phyloP scores from a whole-genome alignment of 2,329 filamentous ascomycete species.

The Alternaria atra region DNA sequence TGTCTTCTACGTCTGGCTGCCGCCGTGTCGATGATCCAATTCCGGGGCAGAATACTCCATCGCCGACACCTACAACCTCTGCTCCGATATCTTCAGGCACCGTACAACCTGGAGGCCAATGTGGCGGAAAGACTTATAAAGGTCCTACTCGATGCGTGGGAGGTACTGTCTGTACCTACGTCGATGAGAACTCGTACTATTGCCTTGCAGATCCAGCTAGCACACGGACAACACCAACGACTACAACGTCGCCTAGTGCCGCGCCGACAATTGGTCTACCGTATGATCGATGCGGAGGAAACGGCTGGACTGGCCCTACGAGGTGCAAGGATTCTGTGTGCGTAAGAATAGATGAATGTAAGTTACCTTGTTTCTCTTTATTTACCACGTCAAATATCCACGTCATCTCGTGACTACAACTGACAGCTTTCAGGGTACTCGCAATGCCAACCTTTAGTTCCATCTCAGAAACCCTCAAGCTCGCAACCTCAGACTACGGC shows the following conservation, averaged over 20 bases:
- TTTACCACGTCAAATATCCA: background rate
- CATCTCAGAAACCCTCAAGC: background rate
- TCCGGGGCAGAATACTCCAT: constrained; percentile 22
- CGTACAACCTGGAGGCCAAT: constrained; percentile 27
- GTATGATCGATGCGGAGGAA: constrained; percentile 28
- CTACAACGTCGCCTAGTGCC: constrained; percentile 6
- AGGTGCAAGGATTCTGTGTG: constrained; percentile 25
- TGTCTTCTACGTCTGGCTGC: constrained; percentile 59
- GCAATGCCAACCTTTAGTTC: constrained; percentile 17
- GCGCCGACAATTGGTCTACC: constrained; percentile 19
- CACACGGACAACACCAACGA: constrained; percentile 22
- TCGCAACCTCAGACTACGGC: constrained; percentile 5
- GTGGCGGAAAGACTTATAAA: constrained; percentile 19
- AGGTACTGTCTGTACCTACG: constrained; percentile 25
- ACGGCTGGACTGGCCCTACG: constrained; percentile 24
- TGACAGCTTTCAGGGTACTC: constrained; percentile 10
- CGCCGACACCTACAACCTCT: constrained; percentile 23
- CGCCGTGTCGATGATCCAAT: constrained; percentile 33
- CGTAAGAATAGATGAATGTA: constrained; percentile 21
- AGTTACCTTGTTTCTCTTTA: background rate
- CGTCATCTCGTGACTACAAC: background rate
- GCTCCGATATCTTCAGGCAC: constrained; percentile 26
- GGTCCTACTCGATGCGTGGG: constrained; percentile 28
- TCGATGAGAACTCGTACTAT: constrained; percentile 27
- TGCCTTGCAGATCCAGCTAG: constrained; percentile 26